phyloP scores from a whole-genome alignment of 2,329 filamentous ascomycete genomes.

The Colletotrichum lentis region DNA sequence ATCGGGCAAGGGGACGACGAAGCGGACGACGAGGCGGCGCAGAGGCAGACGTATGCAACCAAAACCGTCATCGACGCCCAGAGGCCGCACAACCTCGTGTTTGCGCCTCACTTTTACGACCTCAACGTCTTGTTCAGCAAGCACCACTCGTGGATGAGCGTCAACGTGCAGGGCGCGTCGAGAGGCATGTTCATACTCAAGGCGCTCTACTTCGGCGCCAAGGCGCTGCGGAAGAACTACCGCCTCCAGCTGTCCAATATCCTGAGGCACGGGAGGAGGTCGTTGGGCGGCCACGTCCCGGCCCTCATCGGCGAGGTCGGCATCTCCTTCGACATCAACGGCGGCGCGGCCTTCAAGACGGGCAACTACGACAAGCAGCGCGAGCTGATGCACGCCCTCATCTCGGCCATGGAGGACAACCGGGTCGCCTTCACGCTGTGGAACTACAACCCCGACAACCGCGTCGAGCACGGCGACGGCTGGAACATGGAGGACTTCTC shows the following conservation, averaged over 20 bases:
- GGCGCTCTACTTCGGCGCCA: conserved; percentile 52
- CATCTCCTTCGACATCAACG: conserved; percentile 53
- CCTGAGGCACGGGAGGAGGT: conserved; percentile 45
- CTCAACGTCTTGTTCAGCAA: conserved; percentile 53
- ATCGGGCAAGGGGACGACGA: conserved; percentile 33
- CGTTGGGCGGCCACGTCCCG: conserved; percentile 46
- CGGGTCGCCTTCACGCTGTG: conserved; percentile 51
- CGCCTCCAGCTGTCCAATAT: conserved; percentile 50
- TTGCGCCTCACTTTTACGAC: conserved; percentile 55
- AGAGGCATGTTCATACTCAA: conserved; percentile 52
- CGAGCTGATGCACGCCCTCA: conserved; percentile 51
- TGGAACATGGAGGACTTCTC: conserved; percentile 57
- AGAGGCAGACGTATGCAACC: conserved; percentile 42
- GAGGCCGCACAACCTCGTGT: conserved; percentile 49
- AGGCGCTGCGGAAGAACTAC: conserved; percentile 51
- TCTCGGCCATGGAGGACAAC: conserved; percentile 53
- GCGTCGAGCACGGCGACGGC: conserved; percentile 51
- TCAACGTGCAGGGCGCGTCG: conserved; percentile 53
- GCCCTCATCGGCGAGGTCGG: conserved; percentile 53
- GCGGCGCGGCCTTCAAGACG: conserved; percentile 47
- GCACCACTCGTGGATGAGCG: conserved; percentile 48
- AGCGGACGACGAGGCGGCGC: not conserved
- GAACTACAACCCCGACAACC: conserved; percentile 53
- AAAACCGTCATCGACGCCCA: conserved; percentile 43
- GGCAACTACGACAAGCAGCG: conserved; percentile 52